Evolutionary conservation across 2,329 filamentous ascomycete species (phyloP).

Genomic region (Penicillium polonicum): DNA sequence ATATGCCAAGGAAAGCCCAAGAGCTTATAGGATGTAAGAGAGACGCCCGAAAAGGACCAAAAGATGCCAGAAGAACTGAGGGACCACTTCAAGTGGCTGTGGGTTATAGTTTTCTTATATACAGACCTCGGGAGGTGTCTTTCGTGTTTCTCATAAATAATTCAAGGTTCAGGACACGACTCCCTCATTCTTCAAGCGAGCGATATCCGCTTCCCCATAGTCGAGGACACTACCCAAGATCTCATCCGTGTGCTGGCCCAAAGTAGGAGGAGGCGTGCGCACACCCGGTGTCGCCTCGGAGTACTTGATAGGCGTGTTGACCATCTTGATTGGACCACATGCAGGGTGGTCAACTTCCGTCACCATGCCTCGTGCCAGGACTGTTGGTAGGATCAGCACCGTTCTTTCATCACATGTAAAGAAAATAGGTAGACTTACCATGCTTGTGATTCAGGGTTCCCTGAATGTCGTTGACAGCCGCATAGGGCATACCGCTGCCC

Average conservation of each 20-base stretch:
- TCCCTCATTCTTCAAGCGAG: constrained; percentile 62
- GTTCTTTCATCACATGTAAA: neutral
- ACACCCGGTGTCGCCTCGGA: constrained; percentile 77
- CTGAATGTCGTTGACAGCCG: constrained; percentile 91
- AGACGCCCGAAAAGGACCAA: neutral
- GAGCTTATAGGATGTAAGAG: neutral
- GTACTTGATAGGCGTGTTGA: constrained; percentile 94
- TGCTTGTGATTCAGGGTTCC: constrained; percentile 80
- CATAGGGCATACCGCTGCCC: constrained; percentile 90
- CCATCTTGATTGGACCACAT: constrained; percentile 83
- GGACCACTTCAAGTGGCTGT: no score
- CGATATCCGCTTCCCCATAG: constrained; percentile 59
- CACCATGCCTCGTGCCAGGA: constrained; percentile 80
- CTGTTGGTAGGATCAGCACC: constrained; percentile 35
- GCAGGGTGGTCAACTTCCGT: constrained; percentile 77
- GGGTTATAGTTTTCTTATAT: neutral
- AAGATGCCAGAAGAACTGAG: neutral
- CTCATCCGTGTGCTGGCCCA: constrained; percentile 85
- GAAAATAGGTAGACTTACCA: constrained; percentile 50
- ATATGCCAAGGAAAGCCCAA: neutral
- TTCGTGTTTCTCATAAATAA: constrained; percentile 6
- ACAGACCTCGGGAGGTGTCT: constrained; percentile 1
- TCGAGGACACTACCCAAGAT: constrained; percentile 66
- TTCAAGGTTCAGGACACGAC: constrained; percentile 55
- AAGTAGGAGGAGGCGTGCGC: constrained; percentile 73